phyloP scores from a whole-genome alignment of 2,329 filamentous ascomycete genomes.

The Scleromitrula shiraiana region DNA sequence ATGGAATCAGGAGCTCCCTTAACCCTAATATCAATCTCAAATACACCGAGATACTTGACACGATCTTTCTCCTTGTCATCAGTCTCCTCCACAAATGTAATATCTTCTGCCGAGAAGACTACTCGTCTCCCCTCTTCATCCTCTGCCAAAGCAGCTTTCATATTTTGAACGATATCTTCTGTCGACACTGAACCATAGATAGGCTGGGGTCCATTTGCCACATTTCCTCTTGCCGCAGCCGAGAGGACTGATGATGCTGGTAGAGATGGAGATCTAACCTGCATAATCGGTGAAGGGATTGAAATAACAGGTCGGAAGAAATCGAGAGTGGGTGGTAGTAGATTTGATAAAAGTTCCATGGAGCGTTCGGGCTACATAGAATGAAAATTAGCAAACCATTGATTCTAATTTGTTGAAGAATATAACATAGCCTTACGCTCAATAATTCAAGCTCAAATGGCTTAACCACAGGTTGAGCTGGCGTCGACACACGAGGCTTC shows the following conservation, averaged over 20 bases:
- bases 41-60: slow-evolving; percentile 46
- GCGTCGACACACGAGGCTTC: not conserved
- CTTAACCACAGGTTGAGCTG: not conserved
- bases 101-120: slow-evolving; percentile 40
- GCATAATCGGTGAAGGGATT: slow-evolving; percentile 33
- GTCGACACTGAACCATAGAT: slow-evolving; percentile 47
- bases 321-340: slow-evolving; percentile 24
- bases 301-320: slow-evolving; percentile 25
- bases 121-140: slow-evolving; percentile 44
- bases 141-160: slow-evolving; percentile 40
- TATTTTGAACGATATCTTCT: slow-evolving; percentile 40
- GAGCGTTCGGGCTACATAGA: slow-evolving; percentile 21
- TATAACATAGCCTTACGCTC: slow-evolving; percentile 18
- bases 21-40: slow-evolving; percentile 42
- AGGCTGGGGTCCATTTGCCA: slow-evolving; percentile 19
- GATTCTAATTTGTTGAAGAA: slow-evolving; percentile 1
- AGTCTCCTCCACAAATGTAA: slow-evolving; percentile 38
- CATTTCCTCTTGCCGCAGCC: slow-evolving; percentile 30
- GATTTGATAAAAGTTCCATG: slow-evolving; percentile 16
- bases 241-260: slow-evolving; percentile 20
- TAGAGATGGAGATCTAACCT: slow-evolving; percentile 26
- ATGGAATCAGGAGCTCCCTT: slow-evolving; percentile 37
- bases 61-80: slow-evolving; percentile 34
- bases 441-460: slow-evolving; percentile 19
- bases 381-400: slow-evolving; percentile 10